Evolutionary conservation across 1,139 yeast species (phyloP), one percentile per base, ranked within the genome.

Genomic region (Martiniozyma asiatica): DNA sequence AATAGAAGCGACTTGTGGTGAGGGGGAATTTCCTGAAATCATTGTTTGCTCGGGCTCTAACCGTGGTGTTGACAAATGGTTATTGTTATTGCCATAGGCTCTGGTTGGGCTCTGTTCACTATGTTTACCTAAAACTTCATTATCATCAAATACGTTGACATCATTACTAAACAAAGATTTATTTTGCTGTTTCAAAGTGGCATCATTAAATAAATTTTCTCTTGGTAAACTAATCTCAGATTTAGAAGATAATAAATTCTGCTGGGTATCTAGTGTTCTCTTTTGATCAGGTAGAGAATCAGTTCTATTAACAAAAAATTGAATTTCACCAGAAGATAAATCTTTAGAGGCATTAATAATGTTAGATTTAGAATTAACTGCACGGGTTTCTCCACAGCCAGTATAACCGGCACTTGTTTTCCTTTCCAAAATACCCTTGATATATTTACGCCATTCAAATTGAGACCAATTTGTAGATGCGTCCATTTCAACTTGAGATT

Each of bases 361-460:
- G 32, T 53, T 61, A 2, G 72, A 47, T 1, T 81, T 80, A 20
- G 80, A 81, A 5, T 61, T 60, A 24, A 73, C 51, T 17, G 81
- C 81, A 36, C 74, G 64, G 12, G 63, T 54, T 23, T 78, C 68
- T 8, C 95, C 95, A 51, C 93, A 76, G 4, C 96, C 95, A 26
- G 72, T 73, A 52, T 80, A 85, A 6, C 96, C 96, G 27, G 67
- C 59, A 10, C 68, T 59, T 37, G 84, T 54, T 48, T 82, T 87
- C 14, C 67, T 55, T 33, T 68, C 71, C 45, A 87, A 55, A 13
- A 85, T 52, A 14, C 61, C 63, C 48, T 79, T 81, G 35, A 85
- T 68, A 33, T 71, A 68, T 1, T 44, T 43, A 36, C 66, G 65
- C 97, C 97, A 89, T 22, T 72, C 70, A 15, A 66, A 59, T 13